These are phyloP conservation scores for Kazachstania sp. DNA, from an alignment of 1,139 yeast species.

Conservation along the genomic window DNA sequence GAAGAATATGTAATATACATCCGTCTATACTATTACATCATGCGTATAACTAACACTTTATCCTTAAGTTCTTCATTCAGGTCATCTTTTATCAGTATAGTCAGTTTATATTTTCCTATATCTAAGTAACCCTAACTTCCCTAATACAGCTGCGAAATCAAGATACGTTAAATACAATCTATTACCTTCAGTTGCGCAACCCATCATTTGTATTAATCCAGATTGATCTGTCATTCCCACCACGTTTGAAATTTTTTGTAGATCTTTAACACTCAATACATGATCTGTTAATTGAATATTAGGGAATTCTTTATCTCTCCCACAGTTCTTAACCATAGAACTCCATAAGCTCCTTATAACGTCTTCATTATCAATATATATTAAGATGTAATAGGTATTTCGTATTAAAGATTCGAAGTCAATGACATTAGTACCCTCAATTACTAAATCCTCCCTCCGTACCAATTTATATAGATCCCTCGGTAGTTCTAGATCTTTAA, in stretches of 20 bases:
- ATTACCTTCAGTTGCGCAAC: slow-evolving; percentile 34
- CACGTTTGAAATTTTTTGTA: slow-evolving; percentile 31
- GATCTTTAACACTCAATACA: slow-evolving; percentile 31
- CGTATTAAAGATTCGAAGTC: slow-evolving; percentile 40
- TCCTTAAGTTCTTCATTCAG: too few relatives aligned
- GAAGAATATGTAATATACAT: background rate
- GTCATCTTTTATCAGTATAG: too few relatives aligned
- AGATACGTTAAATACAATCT: slow-evolving; percentile 32
- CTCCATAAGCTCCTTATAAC: slow-evolving; percentile 36
- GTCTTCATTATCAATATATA: slow-evolving; percentile 33
- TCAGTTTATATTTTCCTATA: background rate
- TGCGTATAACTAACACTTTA: too few relatives aligned
- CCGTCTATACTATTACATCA: too few relatives aligned
- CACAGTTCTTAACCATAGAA: slow-evolving; percentile 27
- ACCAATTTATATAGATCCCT: slow-evolving; percentile 18
- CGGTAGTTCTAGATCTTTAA: slow-evolving; percentile 31
- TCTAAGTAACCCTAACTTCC: slow-evolving; percentile 34
- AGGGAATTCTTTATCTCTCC: slow-evolving; percentile 20
- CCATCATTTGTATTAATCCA: slow-evolving; percentile 37
- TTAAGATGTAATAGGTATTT: slow-evolving; percentile 34
- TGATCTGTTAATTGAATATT: slow-evolving; percentile 17
- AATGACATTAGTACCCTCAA: slow-evolving; percentile 35
- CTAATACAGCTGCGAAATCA: slow-evolving; percentile 40
- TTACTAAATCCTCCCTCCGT: slow-evolving; percentile 20
- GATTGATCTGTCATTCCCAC: slow-evolving; percentile 30